These are phyloP conservation scores for Penicillium griseofulvum DNA, from an alignment of 2,329 filamentous ascomycete species.

Conservation along the genomic window DNA sequence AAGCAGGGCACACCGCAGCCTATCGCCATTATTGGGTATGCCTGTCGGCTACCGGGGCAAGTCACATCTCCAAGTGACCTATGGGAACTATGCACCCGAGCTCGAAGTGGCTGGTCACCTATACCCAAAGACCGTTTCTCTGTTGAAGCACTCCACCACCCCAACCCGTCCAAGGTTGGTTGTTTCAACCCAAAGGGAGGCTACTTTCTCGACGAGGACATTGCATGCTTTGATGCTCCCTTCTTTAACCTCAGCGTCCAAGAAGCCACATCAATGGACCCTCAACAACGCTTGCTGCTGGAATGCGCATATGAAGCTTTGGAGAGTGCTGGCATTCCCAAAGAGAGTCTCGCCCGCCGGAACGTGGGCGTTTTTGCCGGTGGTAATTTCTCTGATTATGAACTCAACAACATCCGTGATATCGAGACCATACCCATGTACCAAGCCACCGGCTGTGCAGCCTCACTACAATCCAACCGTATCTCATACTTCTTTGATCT, in stretches of 20 bases:
- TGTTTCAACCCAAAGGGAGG: conserved; percentile 23
- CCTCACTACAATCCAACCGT: conserved; percentile 25
- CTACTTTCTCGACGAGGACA: conserved; percentile 28
- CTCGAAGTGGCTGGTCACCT: conserved; percentile 21
- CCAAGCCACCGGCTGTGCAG: conserved; percentile 23
- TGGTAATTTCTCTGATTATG: conserved; percentile 25
- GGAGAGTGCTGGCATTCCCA: conserved; percentile 30
- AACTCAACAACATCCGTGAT: conserved; percentile 23
- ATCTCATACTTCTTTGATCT: conserved; percentile 32
- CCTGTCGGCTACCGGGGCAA: conserved; percentile 26
- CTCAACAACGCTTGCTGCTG: conserved; percentile 26
- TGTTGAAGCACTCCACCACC: conserved; percentile 21
- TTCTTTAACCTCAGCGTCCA: conserved; percentile 27
- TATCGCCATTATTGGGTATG: conserved; percentile 28
- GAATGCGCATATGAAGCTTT: conserved; percentile 29
- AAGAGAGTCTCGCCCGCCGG: conserved; percentile 22
- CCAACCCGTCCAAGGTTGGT: conserved; percentile 23
- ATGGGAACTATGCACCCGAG: conserved; percentile 25
- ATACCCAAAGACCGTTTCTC: conserved; percentile 24
- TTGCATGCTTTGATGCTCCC: conserved; percentile 26
- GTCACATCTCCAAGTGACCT: conserved; percentile 23
- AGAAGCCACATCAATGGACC: conserved; percentile 28
- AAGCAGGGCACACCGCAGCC: conserved; percentile 10
- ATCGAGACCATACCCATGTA: conserved; percentile 21
- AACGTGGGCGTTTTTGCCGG: conserved; percentile 25